Evolutionary conservation across 2,329 filamentous ascomycete genomes (phyloP).

Genomic region (Pestalotiopsis sp.): DNA sequence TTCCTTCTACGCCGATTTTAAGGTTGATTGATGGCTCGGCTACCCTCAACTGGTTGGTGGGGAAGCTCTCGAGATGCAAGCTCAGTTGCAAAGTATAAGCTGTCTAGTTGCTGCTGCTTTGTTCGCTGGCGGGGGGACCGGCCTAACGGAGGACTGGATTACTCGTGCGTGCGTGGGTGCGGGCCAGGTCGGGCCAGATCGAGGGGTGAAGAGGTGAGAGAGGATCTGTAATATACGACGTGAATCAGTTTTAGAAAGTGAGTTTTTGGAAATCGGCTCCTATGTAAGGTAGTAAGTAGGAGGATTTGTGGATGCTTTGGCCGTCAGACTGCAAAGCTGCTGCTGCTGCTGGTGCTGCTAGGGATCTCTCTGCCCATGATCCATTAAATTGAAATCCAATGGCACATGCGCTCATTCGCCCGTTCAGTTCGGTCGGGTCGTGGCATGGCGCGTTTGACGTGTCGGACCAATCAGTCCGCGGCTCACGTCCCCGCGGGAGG

Average conservation of each 20-base stretch:
- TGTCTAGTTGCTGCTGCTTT: neutral
- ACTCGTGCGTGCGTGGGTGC: neutral
- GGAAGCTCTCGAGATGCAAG: conserved; percentile 1
- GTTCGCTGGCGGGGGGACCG: neutral
- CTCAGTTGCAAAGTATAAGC: neutral
- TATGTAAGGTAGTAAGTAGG: neutral
- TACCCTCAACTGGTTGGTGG: neutral
- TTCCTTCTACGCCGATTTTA: neutral
- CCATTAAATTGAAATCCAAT: conserved; percentile 2
- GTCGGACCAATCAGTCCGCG: neutral
- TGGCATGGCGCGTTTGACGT: conserved; percentile 4
- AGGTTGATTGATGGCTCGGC: neutral
- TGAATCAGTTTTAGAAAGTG: neutral
- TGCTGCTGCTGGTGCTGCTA: neutral
- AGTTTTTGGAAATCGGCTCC: neutral
- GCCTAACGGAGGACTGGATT: neutral
- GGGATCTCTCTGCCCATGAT: neutral
- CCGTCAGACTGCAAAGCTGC: neutral
- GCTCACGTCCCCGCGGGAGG: neutral
- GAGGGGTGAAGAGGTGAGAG: neutral
- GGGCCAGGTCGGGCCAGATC: neutral
- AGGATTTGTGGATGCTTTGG: neutral
- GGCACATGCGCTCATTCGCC: neutral
- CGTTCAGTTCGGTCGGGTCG: neutral
- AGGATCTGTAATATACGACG: neutral